These are phyloP conservation scores for Penicillium vulpinum DNA, from an alignment of 2,329 filamentous ascomycete genomes.

Conservation along the genomic window DNA sequence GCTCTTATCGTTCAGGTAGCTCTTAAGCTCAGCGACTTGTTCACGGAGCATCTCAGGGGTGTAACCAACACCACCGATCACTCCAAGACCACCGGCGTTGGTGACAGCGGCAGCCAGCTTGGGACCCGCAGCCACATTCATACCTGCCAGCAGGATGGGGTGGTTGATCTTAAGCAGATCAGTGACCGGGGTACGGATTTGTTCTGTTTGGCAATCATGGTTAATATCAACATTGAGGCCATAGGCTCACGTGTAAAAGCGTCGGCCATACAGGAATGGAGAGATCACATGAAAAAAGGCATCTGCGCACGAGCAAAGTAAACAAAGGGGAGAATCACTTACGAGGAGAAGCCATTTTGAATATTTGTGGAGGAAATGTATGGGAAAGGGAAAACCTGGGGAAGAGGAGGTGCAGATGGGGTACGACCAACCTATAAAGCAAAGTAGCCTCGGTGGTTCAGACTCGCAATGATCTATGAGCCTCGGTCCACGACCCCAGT, in stretches of 20 bases:
- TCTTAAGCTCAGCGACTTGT: conserved; percentile 93
- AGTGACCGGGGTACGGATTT: conserved; percentile 87
- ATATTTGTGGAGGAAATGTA: conserved; percentile 7
- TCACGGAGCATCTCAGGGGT: conserved; percentile 96
- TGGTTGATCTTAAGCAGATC: conserved; percentile 98
- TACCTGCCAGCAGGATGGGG: conserved; percentile 90
- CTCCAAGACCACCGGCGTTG: conserved; percentile 93
- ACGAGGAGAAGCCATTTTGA: conserved; percentile 76
- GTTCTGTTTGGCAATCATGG: conserved; percentile 56
- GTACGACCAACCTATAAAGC: conserved; percentile 17
- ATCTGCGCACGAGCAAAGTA: conserved; percentile 2
- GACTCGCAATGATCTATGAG: conserved; percentile 15
- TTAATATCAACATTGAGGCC: conserved; percentile 19
- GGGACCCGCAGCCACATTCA: conserved; percentile 97
- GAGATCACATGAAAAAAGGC: conserved; percentile 25
- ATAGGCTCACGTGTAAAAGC: conserved; percentile 5
- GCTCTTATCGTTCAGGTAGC: conserved; percentile 82
- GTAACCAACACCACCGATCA: conserved; percentile 89
- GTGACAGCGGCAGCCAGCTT: conserved; percentile 95
- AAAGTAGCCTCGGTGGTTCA: conserved; percentile 18
- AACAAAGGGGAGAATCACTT: conserved; percentile 45
- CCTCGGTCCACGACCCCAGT: conserved; percentile 17
- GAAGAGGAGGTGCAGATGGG: conserved; percentile 13
- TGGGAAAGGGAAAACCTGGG: conserved; percentile 19
- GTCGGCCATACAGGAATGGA: not conserved